A percentile compares a stretch with the other conserved stretches of the same genome.
Evolutionary conservation across 805 yeast species (phyloP).

Genomic region (Ogataea dorogensis): DNA sequence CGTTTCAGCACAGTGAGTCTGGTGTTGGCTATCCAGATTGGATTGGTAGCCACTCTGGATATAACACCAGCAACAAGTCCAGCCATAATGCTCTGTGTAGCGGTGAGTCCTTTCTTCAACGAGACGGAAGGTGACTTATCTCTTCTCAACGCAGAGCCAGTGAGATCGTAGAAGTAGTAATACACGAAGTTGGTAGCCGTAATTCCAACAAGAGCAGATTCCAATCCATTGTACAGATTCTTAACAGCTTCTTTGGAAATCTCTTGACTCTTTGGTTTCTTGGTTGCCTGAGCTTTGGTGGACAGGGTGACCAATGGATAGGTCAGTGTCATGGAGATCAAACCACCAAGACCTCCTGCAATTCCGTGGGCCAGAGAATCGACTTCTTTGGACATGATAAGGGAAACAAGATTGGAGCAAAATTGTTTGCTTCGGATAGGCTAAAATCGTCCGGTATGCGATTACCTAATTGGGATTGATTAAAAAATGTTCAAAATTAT

Average conservation of each 20-base stretch:
- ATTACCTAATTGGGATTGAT: slow-evolving; percentile 1
- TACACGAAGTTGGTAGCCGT: slow-evolving; percentile 84
- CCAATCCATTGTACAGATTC: slow-evolving; percentile 82
- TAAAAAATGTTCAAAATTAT: background rate
- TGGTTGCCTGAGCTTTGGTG: slow-evolving; percentile 81
- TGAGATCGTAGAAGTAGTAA: slow-evolving; percentile 84
- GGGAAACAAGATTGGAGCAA: slow-evolving; percentile 1
- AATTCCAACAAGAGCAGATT: slow-evolving; percentile 83
- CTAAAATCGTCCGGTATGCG: slow-evolving; percentile 6
- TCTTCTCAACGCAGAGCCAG: slow-evolving; percentile 34
- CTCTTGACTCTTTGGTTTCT: slow-evolving; percentile 20
- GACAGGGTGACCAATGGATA: slow-evolving; percentile 87
- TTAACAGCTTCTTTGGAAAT: slow-evolving; percentile 50
- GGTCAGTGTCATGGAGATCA: slow-evolving; percentile 79
- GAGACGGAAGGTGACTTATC: slow-evolving; percentile 15
- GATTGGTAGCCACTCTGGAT: slow-evolving; percentile 79
- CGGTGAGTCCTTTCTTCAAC: slow-evolving; percentile 42
- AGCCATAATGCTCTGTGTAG: slow-evolving; percentile 66
- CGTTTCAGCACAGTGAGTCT: slow-evolving; percentile 65
- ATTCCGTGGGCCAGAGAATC: slow-evolving; percentile 80
- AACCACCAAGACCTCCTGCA: slow-evolving; percentile 94
- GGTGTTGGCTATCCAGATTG: slow-evolving; percentile 94
- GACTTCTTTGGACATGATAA: slow-evolving; percentile 27
- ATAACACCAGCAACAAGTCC: slow-evolving; percentile 88
- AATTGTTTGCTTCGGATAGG: slow-evolving; percentile 7